phyloP scores from a whole-genome alignment of 768 basidiomycete species.

The Cystofilobasidium macerans region DNA sequence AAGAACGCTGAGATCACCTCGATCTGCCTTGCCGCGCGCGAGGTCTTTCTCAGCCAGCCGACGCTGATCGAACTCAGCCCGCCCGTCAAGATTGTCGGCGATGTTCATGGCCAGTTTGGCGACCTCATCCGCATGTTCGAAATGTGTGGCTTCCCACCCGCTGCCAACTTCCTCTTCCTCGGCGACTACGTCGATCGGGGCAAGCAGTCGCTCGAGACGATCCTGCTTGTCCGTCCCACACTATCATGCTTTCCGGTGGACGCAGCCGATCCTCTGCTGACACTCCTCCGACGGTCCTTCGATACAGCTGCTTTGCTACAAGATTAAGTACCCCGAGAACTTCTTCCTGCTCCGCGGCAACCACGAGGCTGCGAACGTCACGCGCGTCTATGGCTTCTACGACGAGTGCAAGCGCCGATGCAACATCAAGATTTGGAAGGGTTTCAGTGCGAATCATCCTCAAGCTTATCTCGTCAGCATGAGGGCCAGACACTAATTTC shows the following conservation, averaged over 20 bases:
- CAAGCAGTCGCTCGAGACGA: conserved; percentile 96
- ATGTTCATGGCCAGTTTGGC: conserved; percentile 97
- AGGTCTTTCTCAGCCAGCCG: conserved; percentile 90
- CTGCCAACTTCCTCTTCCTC: conserved; percentile 94
- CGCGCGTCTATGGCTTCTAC: conserved; percentile 98
- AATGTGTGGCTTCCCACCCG: conserved; percentile 98
- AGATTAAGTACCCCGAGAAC: conserved; percentile 99
- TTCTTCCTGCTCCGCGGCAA: conserved; percentile 96
- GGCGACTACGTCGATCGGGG: conserved; percentile 99
- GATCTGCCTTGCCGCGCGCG: conserved; percentile 88
- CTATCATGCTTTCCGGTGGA: neutral
- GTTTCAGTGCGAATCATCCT: conserved; percentile 48
- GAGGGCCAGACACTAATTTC: neutral
- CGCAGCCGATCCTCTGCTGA: neutral
- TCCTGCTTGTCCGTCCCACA: conserved; percentile 49
- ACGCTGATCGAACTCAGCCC: conserved; percentile 94
- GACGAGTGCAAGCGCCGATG: conserved; percentile 99
- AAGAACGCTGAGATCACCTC: conserved; percentile 93
- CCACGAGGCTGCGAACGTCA: conserved; percentile 98
- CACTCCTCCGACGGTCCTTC: no score
- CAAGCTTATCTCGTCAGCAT: neutral
- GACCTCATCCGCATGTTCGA: conserved; percentile 97
- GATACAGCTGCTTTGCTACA: conserved; percentile 85
- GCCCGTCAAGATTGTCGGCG: conserved; percentile 98
- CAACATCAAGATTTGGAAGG: conserved; percentile 99